Evolutionary conservation across 2,329 filamentous ascomycete genomes (phyloP).

Genomic region (Didymella segeticola): DNA sequence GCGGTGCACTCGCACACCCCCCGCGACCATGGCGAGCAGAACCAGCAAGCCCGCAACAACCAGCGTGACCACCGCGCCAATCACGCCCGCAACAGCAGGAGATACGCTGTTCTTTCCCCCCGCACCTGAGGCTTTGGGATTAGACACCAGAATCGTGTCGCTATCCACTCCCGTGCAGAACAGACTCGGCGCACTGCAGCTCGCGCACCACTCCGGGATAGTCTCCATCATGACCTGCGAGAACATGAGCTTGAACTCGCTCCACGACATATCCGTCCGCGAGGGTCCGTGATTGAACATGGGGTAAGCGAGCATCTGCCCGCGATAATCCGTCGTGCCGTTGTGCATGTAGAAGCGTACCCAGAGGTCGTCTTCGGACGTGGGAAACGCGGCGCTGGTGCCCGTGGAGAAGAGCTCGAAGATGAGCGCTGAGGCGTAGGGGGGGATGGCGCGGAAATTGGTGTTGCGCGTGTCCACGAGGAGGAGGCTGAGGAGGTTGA

Average conservation of each 20-base stretch:
- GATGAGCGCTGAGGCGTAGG: conserved; percentile 43
- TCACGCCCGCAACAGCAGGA: conserved; percentile 60
- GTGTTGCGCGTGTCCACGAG: conserved; percentile 27
- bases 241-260: conserved; percentile 58
- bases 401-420: conserved; percentile 56
- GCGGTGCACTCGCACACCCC: conserved; percentile 55
- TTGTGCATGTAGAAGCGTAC: conserved; percentile 66
- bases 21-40: conserved; percentile 52
- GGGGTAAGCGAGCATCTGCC: conserved; percentile 52
- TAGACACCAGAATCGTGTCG: conserved; percentile 1
- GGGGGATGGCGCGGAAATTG: conserved; percentile 35
- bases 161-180: conserved; percentile 58
- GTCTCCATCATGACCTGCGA: conserved; percentile 50
- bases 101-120: conserved; percentile 30
- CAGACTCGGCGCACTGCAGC: conserved; percentile 55
- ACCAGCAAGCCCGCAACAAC: conserved; percentile 54
- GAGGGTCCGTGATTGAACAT: conserved; percentile 59
- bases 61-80: conserved; percentile 62
- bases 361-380: conserved; percentile 54
- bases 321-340: conserved; percentile 55
- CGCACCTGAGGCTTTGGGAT: background rate
- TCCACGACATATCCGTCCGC: conserved; percentile 56
- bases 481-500: conserved; percentile 41
- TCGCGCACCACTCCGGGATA: conserved; percentile 60
- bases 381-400: conserved; percentile 45